Base-by-base conservation (phyloP, 305 asterid genomes). In the Solanum aculeatissimum region DNA sequence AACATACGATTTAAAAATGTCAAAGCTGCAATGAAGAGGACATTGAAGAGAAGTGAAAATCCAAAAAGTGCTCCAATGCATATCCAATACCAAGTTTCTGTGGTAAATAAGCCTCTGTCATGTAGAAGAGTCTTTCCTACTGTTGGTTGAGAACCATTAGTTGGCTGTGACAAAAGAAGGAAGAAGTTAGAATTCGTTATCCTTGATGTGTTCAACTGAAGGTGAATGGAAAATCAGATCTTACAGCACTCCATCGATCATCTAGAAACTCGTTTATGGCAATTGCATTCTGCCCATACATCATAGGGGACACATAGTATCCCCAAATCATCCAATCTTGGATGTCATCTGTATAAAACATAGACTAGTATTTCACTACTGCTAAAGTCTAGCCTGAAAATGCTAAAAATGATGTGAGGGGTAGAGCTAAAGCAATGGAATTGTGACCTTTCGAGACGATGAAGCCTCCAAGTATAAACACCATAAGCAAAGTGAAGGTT, bases 321-420 rank as follows among this genome's bases (percentile, higher is more conserved):
- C 97, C 98, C 98, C 98, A 95, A 82, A 91, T 88, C 97, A 93
- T 90, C 96, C 98, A 95, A 60, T 83, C 84, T 83, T 94, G 78
- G 23, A 95, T 91, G 80, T 92, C 92, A 88, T 95, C 98, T 95
- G 89, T n/a, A 38, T 35, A 43, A 21, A 15, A 58, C 29, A 23
- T 12, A 63, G 32, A 38, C 80, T 32, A 38, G 63, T 12, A 77
- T 51, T 14, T 78, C 62, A 78, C 66, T 32, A 78, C 83, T 51
- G 53, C 45, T n/a, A 1, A 16, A 11, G 8, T 77, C 10, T 16
- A 77, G 27, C 21, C 2, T 12, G 27, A 75, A 75, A 75, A 25
- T 74, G 0, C 4, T 49, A 75, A 1, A 53, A 21, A 81, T 7
- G 21, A 49, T 51, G 16, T 35, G 80, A 83, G 68, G 53, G 9